Percentiles rank a stretch among this genome's conserved stretches.
These are phyloP conservation scores for Kalanchoe fedtschenkoi DNA, from an alignment of 164 flowering plant genomes.

Conservation along the genomic window DNA sequence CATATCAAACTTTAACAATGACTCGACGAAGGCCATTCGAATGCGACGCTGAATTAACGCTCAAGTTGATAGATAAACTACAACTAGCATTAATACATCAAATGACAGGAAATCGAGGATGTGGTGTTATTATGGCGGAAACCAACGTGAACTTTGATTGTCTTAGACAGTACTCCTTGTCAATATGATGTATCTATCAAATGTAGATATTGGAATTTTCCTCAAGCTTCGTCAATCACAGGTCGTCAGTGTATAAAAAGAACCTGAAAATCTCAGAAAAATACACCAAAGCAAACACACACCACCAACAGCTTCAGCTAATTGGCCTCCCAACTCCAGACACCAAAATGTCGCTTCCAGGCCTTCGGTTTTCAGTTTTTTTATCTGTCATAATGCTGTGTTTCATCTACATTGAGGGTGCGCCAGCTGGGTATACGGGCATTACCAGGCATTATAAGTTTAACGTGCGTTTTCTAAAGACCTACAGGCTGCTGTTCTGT, in stretches of 20 bases:
- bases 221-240: neutral
- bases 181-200: slow-evolving; percentile 3
- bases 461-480: slow-evolving; percentile 14
- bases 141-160: neutral
- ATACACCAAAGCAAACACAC: neutral
- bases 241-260: neutral
- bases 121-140: neutral
- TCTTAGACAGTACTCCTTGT: neutral
- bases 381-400: neutral
- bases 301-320: neutral
- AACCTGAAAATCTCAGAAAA: neutral
- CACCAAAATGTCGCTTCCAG: neutral
- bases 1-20: slow-evolving; percentile 1
- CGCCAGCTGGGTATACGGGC: neutral
- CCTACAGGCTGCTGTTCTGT: neutral
- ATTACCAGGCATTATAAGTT: slow-evolving; percentile 32
- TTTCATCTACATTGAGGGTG: neutral
- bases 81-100: neutral
- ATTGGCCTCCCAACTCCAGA: neutral
- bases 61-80: too few relatives aligned
- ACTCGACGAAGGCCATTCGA: too few relatives aligned
- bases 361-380: neutral
- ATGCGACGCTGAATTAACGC: too few relatives aligned
- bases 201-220: neutral
- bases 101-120: neutral